Evolutionary conservation across 768 basidiomycete species (phyloP).

Genomic region (Mycena amicta): DNA sequence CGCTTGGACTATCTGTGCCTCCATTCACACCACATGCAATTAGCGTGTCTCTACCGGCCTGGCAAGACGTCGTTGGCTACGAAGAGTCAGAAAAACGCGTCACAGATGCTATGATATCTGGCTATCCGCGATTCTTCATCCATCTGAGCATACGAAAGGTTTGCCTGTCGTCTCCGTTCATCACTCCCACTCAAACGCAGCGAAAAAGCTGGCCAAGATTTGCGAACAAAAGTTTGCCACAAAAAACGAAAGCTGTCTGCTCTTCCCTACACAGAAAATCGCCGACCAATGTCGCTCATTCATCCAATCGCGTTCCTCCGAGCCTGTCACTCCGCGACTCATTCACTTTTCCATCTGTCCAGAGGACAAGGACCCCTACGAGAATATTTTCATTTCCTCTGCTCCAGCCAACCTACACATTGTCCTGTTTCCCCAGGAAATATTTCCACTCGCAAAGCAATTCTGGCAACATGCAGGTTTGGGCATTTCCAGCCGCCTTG

Average conservation of each 20-base stretch:
- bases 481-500: constrained; percentile 86
- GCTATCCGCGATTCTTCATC: constrained; percentile 95
- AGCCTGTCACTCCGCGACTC: constrained; percentile 53
- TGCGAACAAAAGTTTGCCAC: constrained; percentile 80
- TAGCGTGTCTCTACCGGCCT: constrained; percentile 80
- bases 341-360: constrained; percentile 75
- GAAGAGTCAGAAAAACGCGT: constrained; percentile 88
- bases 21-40: constrained; percentile 71
- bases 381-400: constrained; percentile 27
- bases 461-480: constrained; percentile 97
- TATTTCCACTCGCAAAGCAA: constrained; percentile 72
- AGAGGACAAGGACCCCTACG: constrained; percentile 43
- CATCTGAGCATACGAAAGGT: constrained; percentile 86
- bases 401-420: constrained; percentile 72
- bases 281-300: constrained; percentile 80
- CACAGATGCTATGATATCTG: constrained; percentile 76
- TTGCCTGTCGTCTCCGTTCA: constrained; percentile 24
- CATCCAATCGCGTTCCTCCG: constrained; percentile 53
- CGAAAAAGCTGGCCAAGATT: constrained; percentile 68
- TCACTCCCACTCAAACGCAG: constrained; percentile 1
- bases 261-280: constrained; percentile 72
- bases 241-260: constrained; percentile 71
- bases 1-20: constrained; percentile 46
- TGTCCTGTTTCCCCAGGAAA: constrained; percentile 68
- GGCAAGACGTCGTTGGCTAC: constrained; percentile 89